Evolutionary conservation across 176 grass and related monocot genomes (phyloP).

Genomic region (Oryza coarctata): DNA sequence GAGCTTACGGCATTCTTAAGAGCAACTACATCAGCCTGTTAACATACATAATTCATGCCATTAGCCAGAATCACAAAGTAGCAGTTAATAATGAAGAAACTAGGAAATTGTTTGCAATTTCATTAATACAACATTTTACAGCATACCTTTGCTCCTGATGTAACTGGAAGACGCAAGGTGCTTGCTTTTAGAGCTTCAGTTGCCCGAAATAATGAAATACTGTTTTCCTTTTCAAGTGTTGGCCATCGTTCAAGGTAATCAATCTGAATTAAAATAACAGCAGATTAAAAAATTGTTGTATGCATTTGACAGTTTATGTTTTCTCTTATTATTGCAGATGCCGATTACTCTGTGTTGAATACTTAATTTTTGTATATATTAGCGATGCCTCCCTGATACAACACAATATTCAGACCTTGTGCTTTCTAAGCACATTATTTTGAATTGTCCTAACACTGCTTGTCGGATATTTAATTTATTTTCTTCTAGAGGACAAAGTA

Average conservation of each 20-base stretch:
- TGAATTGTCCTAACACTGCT: not conserved
- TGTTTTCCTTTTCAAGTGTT: conserved; percentile 64
- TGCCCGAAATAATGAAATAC: conserved; percentile 57
- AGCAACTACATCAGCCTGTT: conserved; percentile 71
- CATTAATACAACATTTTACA: conserved; percentile 12
- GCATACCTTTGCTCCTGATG: conserved; percentile 72
- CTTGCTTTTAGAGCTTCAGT: conserved; percentile 86
- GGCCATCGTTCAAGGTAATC: conserved; percentile 71
- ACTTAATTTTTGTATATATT: not conserved
- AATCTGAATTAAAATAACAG: conserved; percentile 61
- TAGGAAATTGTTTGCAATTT: conserved; percentile 20
- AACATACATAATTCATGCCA: conserved; percentile 24
- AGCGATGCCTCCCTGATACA: not conserved
- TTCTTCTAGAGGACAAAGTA: too few relatives aligned
- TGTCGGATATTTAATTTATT: too few relatives aligned
- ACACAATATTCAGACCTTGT: not conserved
- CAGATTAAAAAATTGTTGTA: conserved; percentile 1
- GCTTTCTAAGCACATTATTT: not conserved
- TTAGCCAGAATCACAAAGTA: conserved; percentile 24
- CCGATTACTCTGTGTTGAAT: not conserved
- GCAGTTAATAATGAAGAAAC: not conserved
- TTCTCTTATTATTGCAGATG: not conserved
- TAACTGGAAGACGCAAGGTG: conserved; percentile 79
- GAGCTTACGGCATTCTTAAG: conserved; percentile 89
- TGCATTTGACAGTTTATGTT: conserved; percentile 4